Base-by-base conservation (phyloP, 106 monocot genomes). In the Amphibolis antarctica region DNA sequence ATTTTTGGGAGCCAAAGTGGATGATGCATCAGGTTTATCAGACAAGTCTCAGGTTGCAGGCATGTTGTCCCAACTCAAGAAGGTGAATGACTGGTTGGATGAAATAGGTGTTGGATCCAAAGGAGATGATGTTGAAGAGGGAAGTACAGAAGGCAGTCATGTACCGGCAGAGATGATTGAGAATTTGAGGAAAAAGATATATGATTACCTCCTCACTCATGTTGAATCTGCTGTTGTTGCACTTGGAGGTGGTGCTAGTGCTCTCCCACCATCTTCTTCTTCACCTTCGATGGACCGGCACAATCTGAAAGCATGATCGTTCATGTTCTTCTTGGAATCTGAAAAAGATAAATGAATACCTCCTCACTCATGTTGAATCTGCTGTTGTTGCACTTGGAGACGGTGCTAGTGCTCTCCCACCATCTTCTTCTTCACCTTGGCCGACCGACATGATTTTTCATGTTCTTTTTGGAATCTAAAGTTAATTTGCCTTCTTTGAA, bases 41-140 rank as follows among this genome's bases (percentile, higher is more conserved):
- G 84, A 89, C 25, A 70, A 75, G 58, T 75, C 79, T 29, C 67
- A 68, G 53, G 85, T 80, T 30, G 85, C 78, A 2, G 82, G 72
- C 7, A 98, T 98, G 80, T 73, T 91, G 26, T 77, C 85, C n/a
- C 98, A 98, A 69, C 73, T 98, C 42, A 98, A 98, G 82, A 78
- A 72, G 30, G 98, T 98, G 28, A 91, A 98, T 62, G 87, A 91
- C 46, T 98, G 96, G 98, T 75, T 98, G 21, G 98, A 82, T 9
- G 81, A 66, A 51, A 79, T 77, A 18, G 59, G 57, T 12, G 47
- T 46, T 31, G 17, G 28, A 53, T 10, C 59, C 12, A 55, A 27
- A 9, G 68, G 22, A 9, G 77, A 50, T 14, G 69, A 14, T 18
- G 53, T 15, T 3, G 36, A 60, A 5, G 62, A 36, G 36, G 68